phyloP scores from a whole-genome alignment of 805 yeast species.

The Sugiyamaella marilandica region DNA sequence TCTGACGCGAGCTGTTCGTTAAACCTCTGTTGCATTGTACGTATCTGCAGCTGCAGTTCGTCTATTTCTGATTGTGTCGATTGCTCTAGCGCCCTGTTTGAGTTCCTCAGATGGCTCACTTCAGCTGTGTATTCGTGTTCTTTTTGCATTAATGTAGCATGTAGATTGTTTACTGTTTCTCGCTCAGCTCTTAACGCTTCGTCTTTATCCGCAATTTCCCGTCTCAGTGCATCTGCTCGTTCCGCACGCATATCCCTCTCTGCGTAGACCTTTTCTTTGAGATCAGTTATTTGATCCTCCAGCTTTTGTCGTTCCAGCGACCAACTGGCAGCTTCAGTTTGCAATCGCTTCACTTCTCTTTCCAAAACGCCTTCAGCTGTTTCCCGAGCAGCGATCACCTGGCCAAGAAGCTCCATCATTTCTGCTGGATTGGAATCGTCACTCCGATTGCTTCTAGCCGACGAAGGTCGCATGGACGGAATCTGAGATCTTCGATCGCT shows the following conservation, averaged over 20 bases:
- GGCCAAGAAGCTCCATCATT: slow-evolving; percentile 2
- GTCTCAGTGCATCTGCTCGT: background rate
- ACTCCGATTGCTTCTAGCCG: background rate
- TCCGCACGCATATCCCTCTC: slow-evolving; percentile 4
- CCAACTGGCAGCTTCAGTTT: slow-evolving; percentile 37
- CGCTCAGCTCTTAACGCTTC: background rate
- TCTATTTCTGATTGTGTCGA: background rate
- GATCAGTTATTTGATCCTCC: slow-evolving; percentile 30
- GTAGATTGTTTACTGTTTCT: background rate
- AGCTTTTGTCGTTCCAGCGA: slow-evolving; percentile 37
- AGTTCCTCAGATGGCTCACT: background rate
- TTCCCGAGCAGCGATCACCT: background rate
- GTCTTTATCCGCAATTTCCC: background rate
- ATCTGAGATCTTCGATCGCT: background rate
- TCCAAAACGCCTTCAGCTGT: slow-evolving; percentile 3
- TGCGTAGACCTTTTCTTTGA: slow-evolving; percentile 7
- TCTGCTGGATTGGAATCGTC: background rate
- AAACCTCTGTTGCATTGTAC: slow-evolving; percentile 11
- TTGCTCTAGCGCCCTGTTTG: background rate
- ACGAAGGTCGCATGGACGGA: background rate
- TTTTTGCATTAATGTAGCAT: background rate
- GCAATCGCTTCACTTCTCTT: slow-evolving; percentile 20
- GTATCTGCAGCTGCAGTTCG: background rate
- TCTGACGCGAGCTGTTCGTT: slow-evolving; percentile 27
- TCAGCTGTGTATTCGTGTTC: background rate